Evolutionary conservation across 2,329 filamentous ascomycete species (phyloP).

Genomic region (Penicillium sp.): DNA sequence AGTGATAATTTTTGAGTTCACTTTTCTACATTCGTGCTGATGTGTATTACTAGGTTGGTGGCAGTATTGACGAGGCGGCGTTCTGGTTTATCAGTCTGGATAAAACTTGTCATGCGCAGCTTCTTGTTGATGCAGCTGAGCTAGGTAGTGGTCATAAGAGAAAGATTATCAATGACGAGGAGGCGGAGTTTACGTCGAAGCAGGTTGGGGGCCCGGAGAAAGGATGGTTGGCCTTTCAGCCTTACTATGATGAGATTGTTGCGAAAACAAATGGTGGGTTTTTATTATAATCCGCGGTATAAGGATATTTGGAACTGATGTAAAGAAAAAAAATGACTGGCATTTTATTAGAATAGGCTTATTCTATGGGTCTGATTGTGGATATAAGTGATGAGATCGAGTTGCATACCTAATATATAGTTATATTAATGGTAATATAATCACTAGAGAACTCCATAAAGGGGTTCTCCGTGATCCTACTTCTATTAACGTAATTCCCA

Average conservation of each 20-base stretch:
- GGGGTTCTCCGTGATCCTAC: too few species aligned
- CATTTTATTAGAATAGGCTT: too few species aligned
- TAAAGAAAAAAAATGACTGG: not conserved
- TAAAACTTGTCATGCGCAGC: conserved; percentile 64
- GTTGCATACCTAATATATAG: too few species aligned
- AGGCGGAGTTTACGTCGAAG: not conserved
- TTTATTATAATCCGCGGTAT: not conserved
- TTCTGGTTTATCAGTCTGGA: conserved; percentile 64
- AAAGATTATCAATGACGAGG: not conserved
- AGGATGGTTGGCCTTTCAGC: conserved; percentile 12
- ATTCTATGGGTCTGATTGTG: too few species aligned
- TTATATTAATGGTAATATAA: too few species aligned
- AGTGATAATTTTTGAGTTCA: conserved; percentile 50
- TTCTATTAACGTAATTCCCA: too few species aligned
- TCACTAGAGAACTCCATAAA: too few species aligned
- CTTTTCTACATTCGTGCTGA: not conserved
- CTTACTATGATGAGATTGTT: conserved; percentile 11
- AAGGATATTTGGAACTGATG: not conserved
- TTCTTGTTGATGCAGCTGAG: conserved; percentile 53
- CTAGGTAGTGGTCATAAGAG: not conserved
- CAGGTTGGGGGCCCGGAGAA: conserved; percentile 6
- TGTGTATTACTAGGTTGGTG: conserved; percentile 37
- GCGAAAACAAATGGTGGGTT: conserved; percentile 7
- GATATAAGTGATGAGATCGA: too few species aligned
- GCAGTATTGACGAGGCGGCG: conserved; percentile 68